Conservation (phyloP, 192 early-diverging fungal species). For the Coemansia sp. region DNA sequence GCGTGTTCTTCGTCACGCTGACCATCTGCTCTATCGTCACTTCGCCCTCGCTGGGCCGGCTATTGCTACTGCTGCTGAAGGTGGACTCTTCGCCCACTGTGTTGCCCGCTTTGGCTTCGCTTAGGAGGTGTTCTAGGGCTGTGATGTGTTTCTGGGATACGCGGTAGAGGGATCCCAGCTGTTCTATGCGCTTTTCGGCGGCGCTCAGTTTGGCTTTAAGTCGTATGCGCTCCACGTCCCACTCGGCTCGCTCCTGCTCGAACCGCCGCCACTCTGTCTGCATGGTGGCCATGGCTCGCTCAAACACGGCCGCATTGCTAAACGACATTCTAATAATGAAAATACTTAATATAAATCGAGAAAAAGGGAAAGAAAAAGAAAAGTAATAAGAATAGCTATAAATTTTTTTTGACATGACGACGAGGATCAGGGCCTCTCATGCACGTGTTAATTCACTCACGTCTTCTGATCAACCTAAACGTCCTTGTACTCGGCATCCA, state of each 20-base stretch:
- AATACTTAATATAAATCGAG: not conserved
- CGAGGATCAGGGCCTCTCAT: not conserved
- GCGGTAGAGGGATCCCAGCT: conserved; percentile 16
- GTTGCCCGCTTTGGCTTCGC: not conserved
- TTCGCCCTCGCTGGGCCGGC: not conserved
- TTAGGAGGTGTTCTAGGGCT: conserved; percentile 25
- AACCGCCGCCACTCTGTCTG: conserved; percentile 48
- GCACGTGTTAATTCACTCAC: not conserved
- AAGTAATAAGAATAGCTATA: not conserved
- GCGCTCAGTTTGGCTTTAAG: conserved; percentile 42
- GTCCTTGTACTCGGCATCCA: conserved; percentile 48
- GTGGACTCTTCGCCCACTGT: not conserved
- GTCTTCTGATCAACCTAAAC: conserved; percentile 6
- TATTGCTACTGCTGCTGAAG: too few species aligned
- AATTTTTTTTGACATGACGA: not conserved
- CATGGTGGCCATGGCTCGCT: conserved; percentile 31
- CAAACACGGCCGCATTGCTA: conserved; percentile 11
- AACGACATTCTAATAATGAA: not conserved
- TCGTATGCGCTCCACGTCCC: conserved; percentile 46
- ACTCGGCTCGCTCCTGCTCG: conserved; percentile 41
- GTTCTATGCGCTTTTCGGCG: conserved; percentile 41
- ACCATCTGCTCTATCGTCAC: conserved; percentile 19
- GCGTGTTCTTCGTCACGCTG: conserved; percentile 5
- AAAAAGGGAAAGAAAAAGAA: not conserved
- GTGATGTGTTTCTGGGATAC: conserved; percentile 35